phyloP scores from a whole-genome alignment of 331 rosid species.

The Malus hybrid region DNA sequence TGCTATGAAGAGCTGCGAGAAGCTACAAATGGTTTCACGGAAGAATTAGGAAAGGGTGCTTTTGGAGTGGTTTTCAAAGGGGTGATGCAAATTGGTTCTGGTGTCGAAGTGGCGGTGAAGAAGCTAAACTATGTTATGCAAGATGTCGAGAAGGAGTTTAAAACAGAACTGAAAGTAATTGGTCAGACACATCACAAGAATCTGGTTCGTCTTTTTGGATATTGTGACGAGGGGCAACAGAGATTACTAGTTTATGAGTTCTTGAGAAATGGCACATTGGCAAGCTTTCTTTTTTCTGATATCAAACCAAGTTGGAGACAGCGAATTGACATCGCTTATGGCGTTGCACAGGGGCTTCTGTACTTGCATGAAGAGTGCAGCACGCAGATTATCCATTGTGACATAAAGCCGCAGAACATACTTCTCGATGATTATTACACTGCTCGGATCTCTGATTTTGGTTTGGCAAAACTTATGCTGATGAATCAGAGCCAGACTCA shows the following conservation, averaged over 20 bases:
- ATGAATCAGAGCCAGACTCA: conserved; percentile 15
- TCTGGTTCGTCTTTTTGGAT: too few relatives aligned
- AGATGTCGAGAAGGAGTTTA: not conserved
- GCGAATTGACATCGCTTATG: too few relatives aligned
- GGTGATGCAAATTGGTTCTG: not conserved
- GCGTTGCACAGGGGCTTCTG: too few relatives aligned
- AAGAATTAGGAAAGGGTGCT: conserved; percentile 27
- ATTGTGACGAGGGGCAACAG: too few relatives aligned
- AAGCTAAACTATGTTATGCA: not conserved
- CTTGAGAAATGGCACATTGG: too few relatives aligned
- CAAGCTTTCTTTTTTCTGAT: too few relatives aligned
- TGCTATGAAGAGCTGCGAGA: not conserved
- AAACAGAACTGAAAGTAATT: too few relatives aligned
- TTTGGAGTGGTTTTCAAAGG: conserved; percentile 29
- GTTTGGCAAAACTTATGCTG: conserved; percentile 25
- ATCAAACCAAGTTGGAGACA: too few relatives aligned
- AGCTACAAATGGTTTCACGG: conserved; percentile 20
- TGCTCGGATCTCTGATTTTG: conserved; percentile 24
- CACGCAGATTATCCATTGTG: conserved; percentile 21
- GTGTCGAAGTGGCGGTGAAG: conserved; percentile 2
- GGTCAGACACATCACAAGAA: too few relatives aligned
- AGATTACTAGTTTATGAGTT: too few relatives aligned
- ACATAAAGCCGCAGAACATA: conserved; percentile 35
- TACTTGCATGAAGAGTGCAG: conserved; percentile 19
- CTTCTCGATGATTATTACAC: conserved; percentile 17